Evolutionary conservation across 2,329 filamentous ascomycete genomes (phyloP).

Genomic region (Sphaerulina vaccinii): DNA sequence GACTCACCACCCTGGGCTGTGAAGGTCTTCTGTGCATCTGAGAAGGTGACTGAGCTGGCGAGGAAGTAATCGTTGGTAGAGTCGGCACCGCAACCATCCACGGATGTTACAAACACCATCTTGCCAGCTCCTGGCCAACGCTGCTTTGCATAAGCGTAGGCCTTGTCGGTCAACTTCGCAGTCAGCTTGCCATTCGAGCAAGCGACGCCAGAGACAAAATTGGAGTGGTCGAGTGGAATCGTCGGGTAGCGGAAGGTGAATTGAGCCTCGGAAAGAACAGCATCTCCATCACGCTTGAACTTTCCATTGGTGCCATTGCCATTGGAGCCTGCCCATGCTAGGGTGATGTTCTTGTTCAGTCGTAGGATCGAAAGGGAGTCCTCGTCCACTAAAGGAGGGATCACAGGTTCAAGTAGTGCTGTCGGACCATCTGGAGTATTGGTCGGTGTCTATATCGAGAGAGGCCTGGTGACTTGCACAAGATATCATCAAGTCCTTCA

Average conservation of each 20-base stretch:
- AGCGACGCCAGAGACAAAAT: conserved; percentile 6
- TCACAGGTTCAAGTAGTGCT: conserved; percentile 1
- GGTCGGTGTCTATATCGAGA: background rate
- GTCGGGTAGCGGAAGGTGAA: background rate
- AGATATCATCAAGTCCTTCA: background rate
- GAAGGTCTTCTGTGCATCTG: background rate
- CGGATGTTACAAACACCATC: conserved; percentile 16
- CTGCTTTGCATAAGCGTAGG: conserved; percentile 14
- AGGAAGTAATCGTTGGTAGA: conserved; percentile 13
- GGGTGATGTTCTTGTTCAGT: background rate
- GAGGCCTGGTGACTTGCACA: background rate
- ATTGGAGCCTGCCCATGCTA: conserved; percentile 1
- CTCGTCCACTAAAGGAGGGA: conserved; percentile 4
- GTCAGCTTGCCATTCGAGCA: conserved; percentile 11
- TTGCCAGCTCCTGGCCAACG: background rate
- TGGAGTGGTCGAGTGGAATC: conserved; percentile 15
- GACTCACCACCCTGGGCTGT: background rate
- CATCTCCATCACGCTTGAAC: background rate
- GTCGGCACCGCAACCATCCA: conserved; percentile 10
- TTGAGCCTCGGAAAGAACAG: background rate
- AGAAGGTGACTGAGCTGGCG: conserved; percentile 13
- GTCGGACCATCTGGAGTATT: background rate
- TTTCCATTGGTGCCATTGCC: background rate
- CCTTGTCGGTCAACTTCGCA: conserved; percentile 4
- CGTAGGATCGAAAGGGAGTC: background rate